These are phyloP conservation scores for Pseudonectria foliicola DNA, from an alignment of 2,329 filamentous ascomycete species.

Conservation along the genomic window DNA sequence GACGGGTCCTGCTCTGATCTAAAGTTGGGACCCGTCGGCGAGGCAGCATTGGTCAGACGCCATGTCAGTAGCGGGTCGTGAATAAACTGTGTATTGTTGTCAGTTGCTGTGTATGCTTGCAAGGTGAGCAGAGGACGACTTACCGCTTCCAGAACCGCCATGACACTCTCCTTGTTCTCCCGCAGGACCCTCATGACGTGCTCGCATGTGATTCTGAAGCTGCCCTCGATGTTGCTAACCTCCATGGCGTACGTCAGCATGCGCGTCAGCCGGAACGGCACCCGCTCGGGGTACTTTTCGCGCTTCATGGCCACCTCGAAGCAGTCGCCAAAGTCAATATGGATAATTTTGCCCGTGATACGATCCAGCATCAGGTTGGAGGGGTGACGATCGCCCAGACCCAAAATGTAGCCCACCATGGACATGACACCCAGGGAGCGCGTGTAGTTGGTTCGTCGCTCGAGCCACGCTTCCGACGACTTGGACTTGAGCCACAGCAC, in stretches of 20 bases:
- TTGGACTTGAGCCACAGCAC: slow-evolving; percentile 99
- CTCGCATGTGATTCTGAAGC: slow-evolving; percentile 96
- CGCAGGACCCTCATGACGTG: slow-evolving; percentile 95
- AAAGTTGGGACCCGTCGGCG: slow-evolving; percentile 62
- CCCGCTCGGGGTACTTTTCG: slow-evolving; percentile 95
- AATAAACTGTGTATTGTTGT: slow-evolving; percentile 62
- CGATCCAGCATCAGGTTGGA: slow-evolving; percentile 97
- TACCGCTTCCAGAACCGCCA: slow-evolving; percentile 96
- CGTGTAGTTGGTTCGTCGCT: slow-evolving; percentile 97
- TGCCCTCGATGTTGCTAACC: slow-evolving; percentile 98
- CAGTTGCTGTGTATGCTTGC: slow-evolving; percentile 4
- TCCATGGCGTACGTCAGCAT: slow-evolving; percentile 99
- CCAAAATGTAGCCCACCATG: slow-evolving; percentile 99
- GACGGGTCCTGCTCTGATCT: slow-evolving; percentile 51
- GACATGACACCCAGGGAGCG: slow-evolving; percentile 97
- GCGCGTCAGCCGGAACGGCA: slow-evolving; percentile 93
- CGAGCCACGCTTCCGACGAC: slow-evolving; percentile 95
- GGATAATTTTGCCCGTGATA: slow-evolving; percentile 91
- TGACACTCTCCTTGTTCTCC: slow-evolving; percentile 96
- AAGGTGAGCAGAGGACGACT: slow-evolving; percentile 34
- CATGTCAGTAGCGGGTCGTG: slow-evolving; percentile 98
- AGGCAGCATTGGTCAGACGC: slow-evolving; percentile 66
- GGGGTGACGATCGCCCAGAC: slow-evolving; percentile 91
- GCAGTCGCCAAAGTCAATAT: slow-evolving; percentile 99
- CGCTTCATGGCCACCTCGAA: slow-evolving; percentile 99